Evolutionary conservation across 805 yeast species (phyloP), one percentile per base, ranked within the genome.

Genomic region (Wickerhamomyces bovis): DNA sequence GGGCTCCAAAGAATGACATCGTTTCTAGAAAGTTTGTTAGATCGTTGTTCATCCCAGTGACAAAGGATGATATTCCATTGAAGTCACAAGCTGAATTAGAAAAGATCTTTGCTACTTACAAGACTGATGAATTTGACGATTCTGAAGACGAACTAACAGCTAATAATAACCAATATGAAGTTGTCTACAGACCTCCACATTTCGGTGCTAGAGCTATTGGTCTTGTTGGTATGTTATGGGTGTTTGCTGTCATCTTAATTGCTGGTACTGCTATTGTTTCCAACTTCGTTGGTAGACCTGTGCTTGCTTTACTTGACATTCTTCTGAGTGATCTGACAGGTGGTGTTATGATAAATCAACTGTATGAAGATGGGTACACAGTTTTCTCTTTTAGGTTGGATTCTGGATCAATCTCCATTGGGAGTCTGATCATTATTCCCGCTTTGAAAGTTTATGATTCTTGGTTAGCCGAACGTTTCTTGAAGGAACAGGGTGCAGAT

Each of bases 1-100:
- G 98, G 47, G 99, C 89, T 1, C 99, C 99, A 1, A 83, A 80
- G 48, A 77, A 77, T 53, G 97, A 90, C 60, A 82, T 81, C 15
- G 81, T 84, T 19, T 78, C 92, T 0, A 69, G 89, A 47, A 76
- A 75, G 42, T 80, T 73, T 52, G 77, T 82, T 28, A 79, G 77
- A 54, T 75, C 77, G 41, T 66, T 89, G 47, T 94, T 94, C 67
- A 83, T 86, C 1, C 79, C 89, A 0, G 97, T 92, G 2, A 86
- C 95, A 1, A 82, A 80, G 54, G 84, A 81, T 53, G 96, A 90
- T 61, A 71, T 76, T 43, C 72, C 85, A 13, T 63, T 85, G 38
- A 69, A 68, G 21, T 68, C 65, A 4, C 50, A 54, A 11, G 60
- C 61, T 23, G 62, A 47, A 15, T 19, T 44, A 6, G 39, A 68